A percentile compares a stretch with the other conserved stretches of the same genome.
These are phyloP conservation scores for Cadophora malorum DNA, from an alignment of 2,329 filamentous ascomycete genomes.

Conservation along the genomic window DNA sequence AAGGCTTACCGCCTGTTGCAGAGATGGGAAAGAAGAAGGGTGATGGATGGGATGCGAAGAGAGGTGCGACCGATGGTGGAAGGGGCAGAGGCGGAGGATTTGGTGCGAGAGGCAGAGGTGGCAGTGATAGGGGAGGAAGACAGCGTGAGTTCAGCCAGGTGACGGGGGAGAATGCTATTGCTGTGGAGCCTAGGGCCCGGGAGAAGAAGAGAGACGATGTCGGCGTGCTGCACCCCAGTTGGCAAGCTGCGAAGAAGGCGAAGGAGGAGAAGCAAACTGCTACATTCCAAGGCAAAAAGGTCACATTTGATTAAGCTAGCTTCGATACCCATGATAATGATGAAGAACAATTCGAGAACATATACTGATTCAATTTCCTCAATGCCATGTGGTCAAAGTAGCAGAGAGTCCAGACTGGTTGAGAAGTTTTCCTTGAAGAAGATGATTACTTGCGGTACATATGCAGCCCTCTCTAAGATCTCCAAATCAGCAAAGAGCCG, in stretches of 20 bases:
- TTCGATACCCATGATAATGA: conserved; percentile 31
- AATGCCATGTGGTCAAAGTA: not conserved
- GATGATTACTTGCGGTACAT: no score
- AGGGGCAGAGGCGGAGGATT: conserved; percentile 22
- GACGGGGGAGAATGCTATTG: conserved; percentile 42
- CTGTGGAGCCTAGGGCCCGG: conserved; percentile 40
- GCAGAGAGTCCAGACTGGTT: not conserved
- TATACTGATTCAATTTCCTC: no score
- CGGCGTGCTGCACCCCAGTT: conserved; percentile 66
- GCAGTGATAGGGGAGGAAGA: conserved; percentile 25
- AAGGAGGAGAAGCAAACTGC: conserved; percentile 62
- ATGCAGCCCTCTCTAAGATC: no score
- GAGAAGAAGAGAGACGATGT: conserved; percentile 53
- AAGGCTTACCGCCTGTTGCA: conserved; percentile 34
- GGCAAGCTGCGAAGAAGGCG: conserved; percentile 62
- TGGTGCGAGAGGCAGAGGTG: conserved; percentile 17
- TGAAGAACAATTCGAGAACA: not conserved
- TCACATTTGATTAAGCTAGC: conserved; percentile 58
- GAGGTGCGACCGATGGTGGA: conserved; percentile 52
- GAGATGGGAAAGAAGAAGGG: conserved; percentile 50
- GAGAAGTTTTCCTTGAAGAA: not conserved
- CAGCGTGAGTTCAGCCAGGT: conserved; percentile 28
- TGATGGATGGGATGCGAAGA: conserved; percentile 63
- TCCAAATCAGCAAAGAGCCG: no score
- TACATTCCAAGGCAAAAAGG: conserved; percentile 62